Conservation (phyloP, 345 rosid species). For the Corymbia maculata region DNA sequence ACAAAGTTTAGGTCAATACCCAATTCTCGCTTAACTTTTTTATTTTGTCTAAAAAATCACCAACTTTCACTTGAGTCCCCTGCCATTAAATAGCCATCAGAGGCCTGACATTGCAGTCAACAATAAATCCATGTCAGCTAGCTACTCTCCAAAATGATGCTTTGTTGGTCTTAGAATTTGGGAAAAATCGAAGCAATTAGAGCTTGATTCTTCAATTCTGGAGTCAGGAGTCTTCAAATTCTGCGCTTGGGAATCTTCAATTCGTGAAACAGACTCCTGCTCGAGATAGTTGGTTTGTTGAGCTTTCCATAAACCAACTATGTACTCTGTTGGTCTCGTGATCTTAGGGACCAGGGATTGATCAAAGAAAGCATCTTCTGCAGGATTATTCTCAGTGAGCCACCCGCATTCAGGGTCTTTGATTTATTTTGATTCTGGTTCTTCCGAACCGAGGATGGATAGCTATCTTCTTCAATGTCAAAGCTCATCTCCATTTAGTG, state of each 20-base stretch:
- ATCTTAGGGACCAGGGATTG: accelerated
- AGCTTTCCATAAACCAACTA: background rate
- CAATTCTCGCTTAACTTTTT: accelerated
- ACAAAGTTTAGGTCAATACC: accelerated
- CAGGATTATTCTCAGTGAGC: background rate
- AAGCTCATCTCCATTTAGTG: background rate
- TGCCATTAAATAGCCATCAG: accelerated
- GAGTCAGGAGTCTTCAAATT: too few relatives aligned
- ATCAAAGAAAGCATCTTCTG: background rate
- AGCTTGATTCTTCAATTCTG: background rate
- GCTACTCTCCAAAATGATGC: background rate
- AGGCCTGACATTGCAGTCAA: accelerated
- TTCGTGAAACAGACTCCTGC: accelerated
- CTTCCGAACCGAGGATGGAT: background rate
- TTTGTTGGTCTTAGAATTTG: too few relatives aligned
- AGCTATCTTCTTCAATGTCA: background rate
- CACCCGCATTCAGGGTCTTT: accelerated
- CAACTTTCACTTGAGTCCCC: background rate
- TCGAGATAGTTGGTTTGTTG: background rate
- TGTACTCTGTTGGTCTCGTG: background rate
- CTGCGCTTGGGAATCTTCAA: background rate
- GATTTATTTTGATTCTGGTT: background rate
- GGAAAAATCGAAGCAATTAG: background rate
- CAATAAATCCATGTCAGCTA: background rate
- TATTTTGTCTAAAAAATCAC: too few relatives aligned